Evolutionary conservation across 805 yeast species (phyloP).

Genomic region (Wickerhamiella brachini): DNA sequence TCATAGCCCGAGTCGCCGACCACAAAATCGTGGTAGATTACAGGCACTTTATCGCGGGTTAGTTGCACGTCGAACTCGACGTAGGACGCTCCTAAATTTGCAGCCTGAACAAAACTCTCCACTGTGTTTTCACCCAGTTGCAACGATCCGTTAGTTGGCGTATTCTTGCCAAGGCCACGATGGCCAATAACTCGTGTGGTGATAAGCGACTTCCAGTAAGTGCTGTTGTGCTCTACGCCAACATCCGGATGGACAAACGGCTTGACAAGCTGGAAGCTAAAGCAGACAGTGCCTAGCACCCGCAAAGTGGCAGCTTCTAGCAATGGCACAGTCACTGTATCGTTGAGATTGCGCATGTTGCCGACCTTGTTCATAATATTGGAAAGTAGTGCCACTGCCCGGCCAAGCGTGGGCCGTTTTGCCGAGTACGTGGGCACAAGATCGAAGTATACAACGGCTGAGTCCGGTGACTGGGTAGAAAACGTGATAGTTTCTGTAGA

Average conservation of each 20-base stretch:
- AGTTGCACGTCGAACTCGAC: conserved; percentile 95
- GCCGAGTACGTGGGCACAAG: conserved; percentile 67
- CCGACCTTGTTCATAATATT: conserved; percentile 23
- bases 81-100: conserved; percentile 88
- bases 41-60: conserved; percentile 84
- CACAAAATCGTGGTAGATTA: conserved; percentile 83
- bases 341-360: conserved; percentile 48
- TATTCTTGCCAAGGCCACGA: conserved; percentile 86
- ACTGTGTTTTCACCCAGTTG: conserved; percentile 94
- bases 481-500: conserved; percentile 56
- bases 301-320: conserved; percentile 59
- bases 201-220: conserved; percentile 84
- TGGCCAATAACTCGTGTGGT: conserved; percentile 91
- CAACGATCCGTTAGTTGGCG: conserved; percentile 52
- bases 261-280: conserved; percentile 57
- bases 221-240: conserved; percentile 50
- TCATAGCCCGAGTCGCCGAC: conserved; percentile 95
- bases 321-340: conserved; percentile 50
- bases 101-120: conserved; percentile 90
- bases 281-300: conserved; percentile 60
- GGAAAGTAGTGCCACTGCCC: conserved; percentile 75
- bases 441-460: conserved; percentile 57
- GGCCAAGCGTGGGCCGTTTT: conserved; percentile 44
- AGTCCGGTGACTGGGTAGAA: conserved; percentile 32
- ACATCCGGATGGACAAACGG: conserved; percentile 62